Percentiles rank a stretch among this genome's conserved stretches.
These are phyloP conservation scores for Amylostereum areolatum DNA, from an alignment of 1,284 basidiomycete genomes.

Conservation along the genomic window DNA sequence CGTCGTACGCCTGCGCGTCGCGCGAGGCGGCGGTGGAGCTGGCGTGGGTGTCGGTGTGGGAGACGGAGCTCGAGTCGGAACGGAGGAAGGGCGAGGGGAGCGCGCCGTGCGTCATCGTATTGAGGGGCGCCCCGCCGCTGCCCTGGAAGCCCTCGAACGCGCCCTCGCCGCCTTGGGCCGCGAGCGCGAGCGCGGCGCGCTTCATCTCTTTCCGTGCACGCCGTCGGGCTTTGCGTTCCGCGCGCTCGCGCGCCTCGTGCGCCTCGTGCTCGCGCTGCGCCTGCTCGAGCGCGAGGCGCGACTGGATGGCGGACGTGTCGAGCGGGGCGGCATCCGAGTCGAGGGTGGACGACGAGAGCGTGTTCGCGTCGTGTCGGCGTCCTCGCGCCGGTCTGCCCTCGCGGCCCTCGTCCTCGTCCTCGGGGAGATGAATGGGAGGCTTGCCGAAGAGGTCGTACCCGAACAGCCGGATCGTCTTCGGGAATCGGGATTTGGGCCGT, in stretches of 20 bases:
- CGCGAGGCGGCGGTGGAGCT: constrained; percentile 11
- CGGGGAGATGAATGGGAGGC: constrained; percentile 47
- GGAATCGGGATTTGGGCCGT: constrained; percentile 25
- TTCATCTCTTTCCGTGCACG: constrained; percentile 43
- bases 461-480: constrained; percentile 46
- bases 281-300: constrained; percentile 26
- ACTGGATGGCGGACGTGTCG: constrained; percentile 46
- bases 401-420: constrained; percentile 31
- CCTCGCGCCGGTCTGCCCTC: constrained; percentile 5
- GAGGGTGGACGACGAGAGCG: constrained; percentile 43
- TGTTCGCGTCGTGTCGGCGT: constrained; percentile 4
- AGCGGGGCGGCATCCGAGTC: constrained; percentile 64
- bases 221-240: constrained; percentile 38
- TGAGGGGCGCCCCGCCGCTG: constrained; percentile 18
- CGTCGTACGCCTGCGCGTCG: constrained; percentile 18
- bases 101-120: constrained; percentile 12
- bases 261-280: constrained; percentile 35
- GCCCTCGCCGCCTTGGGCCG: constrained; percentile 27
- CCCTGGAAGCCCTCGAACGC: constrained; percentile 54
- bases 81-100: constrained; percentile 11
- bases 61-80: constrained; percentile 15
- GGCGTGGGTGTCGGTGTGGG: constrained; percentile 11
- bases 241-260: constrained; percentile 32
- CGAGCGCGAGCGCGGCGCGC: constrained; percentile 32
- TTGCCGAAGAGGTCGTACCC: constrained; percentile 61